A percentile compares a stretch with the other conserved stretches of the same genome.
Evolutionary conservation across 345 rosid genomes (phyloP).

Genomic region (Gossypium mustelinum): DNA sequence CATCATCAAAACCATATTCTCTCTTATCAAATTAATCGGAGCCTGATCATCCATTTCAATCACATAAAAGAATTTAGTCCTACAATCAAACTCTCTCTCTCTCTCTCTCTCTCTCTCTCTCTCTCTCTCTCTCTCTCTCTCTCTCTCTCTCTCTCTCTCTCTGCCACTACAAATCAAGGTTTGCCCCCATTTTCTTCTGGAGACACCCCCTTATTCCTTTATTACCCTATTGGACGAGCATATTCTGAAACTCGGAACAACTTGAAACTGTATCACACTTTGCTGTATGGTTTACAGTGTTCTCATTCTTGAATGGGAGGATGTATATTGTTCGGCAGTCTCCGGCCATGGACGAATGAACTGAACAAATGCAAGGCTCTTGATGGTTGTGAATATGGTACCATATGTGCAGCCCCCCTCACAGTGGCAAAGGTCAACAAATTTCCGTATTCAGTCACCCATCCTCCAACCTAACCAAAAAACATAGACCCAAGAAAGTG

Average conservation of each 20-base stretch:
- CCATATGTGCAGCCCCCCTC: slow-evolving; percentile 95
- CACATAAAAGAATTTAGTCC: neutral
- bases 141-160: neutral
- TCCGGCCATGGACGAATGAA: slow-evolving; percentile 57
- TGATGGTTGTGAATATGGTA: slow-evolving; percentile 84
- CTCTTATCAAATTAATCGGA: neutral
- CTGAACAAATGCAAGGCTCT: slow-evolving; percentile 77
- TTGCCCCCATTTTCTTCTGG: neutral
- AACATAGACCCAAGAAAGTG: neutral
- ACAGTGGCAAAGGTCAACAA: slow-evolving; percentile 73
- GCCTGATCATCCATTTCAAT: neutral
- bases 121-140: neutral
- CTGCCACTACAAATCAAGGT: neutral
- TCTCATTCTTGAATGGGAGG: slow-evolving; percentile 32
- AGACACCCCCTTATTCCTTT: neutral
- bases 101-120: neutral
- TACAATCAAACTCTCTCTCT: neutral
- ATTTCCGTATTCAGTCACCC: slow-evolving; percentile 78
- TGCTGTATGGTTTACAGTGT: neutral
- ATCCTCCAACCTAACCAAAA: slow-evolving; percentile 64
- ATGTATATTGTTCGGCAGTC: slow-evolving; percentile 55
- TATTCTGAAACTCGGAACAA: slow-evolving; percentile 6
- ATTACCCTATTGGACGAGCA: neutral
- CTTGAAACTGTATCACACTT: neutral
- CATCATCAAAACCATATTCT: neutral